Percentiles rank a stretch among this genome's conserved stretches.
Evolutionary conservation across 78 protist genomes (phyloP).

Genomic region (Pelomyxa schiedti): DNA sequence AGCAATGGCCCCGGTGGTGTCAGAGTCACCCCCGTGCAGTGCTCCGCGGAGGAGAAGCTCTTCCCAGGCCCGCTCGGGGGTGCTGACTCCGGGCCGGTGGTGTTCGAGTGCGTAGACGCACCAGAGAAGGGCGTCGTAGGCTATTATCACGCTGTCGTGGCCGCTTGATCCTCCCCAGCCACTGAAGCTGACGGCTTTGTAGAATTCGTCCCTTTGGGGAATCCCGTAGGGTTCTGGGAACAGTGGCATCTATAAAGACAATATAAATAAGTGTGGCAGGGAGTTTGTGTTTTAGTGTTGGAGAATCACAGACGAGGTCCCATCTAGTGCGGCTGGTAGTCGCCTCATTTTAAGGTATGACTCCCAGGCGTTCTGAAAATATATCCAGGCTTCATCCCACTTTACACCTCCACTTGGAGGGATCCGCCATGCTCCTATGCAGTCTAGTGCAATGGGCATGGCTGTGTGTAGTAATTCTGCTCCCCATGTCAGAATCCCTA

Average conservation of each 20-base stretch:
- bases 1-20: constrained; percentile 67
- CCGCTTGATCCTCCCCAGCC: constrained; percentile 65
- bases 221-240: constrained; percentile 34
- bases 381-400: constrained; percentile 23
- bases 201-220: constrained; percentile 39
- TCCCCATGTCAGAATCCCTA: constrained; percentile 20
- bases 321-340: constrained; percentile 4
- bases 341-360: constrained; percentile 21
- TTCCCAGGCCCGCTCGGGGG: constrained; percentile 15
- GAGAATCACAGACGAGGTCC: neutral
- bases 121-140: constrained; percentile 62
- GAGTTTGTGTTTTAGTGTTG: too few species aligned
- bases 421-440: constrained; percentile 17
- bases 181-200: constrained; percentile 12
- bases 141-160: constrained; percentile 48
- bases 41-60: constrained; percentile 35
- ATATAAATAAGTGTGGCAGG: too few species aligned
- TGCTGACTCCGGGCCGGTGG: constrained; percentile 1
- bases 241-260: too few species aligned
- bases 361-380: constrained; percentile 34
- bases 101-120: constrained; percentile 1
- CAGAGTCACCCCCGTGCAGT: constrained; percentile 62
- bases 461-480: neutral
- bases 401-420: neutral
- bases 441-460: constrained; percentile 31